Evolutionary conservation across 768 basidiomycete species (phyloP), one percentile per base, ranked within the genome.

Genomic region (Podaxis sp.): DNA sequence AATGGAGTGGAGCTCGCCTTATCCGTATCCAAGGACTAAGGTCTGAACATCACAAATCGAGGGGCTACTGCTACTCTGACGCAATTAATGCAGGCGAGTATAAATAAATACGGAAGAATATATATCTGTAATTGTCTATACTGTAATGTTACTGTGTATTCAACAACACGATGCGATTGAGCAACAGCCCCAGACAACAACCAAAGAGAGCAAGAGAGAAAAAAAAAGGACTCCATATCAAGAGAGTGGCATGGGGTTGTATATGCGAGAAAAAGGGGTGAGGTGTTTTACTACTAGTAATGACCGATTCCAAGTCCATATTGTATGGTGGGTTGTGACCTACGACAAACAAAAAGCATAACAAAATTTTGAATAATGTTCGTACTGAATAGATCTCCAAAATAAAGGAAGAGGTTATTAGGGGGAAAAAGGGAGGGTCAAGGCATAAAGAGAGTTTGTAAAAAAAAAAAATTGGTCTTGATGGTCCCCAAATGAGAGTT

Each of bases 251-350:
- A 42, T 32, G 27, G 23, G 23, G 23, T 23, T 21, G 28, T 38
- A 38, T 48, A 48, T 48, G 47, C 47, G 36, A 18, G 52, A 40
- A 36, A 32, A 23, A 32, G 7, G 32, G 9, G 21, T 21, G 21
- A 1, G 0, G 2, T 14, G 23, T 23, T 23, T 23, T 51, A 35
- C 50, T 13, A 42, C n/a, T 55, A 55, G 55, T 37, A 35, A 37
- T 47, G 55, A 57, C 55, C 47, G 55, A 21, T 35, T 35, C 42
- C 32, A 11, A 14, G 57, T 58, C 57, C 47, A 50, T 58, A 58
- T 37, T 50, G 48, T 58, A 57, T 28, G 27, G 18, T 38, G 37
- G 18, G 47, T 2, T 23, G 23, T 38, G 48, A 54, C 32, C 48
- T 42, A 54, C 40, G 40, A 47, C 40, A 54, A 60, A 59, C 42